Evolutionary conservation across 129 eudicot genomes (phyloP).

Genomic region (Helianthus annuus): DNA sequence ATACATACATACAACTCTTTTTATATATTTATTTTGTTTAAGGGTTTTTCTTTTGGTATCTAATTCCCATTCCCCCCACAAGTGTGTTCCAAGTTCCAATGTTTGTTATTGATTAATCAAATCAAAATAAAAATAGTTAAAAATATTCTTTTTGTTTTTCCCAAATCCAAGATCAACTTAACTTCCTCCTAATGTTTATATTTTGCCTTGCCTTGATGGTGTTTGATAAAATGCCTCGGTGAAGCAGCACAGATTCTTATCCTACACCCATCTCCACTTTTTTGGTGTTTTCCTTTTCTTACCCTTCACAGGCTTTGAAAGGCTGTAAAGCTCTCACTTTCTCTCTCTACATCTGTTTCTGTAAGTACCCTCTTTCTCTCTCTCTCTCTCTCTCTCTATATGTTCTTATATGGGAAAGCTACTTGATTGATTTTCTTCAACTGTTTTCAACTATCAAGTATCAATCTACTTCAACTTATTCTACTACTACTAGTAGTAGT

Average conservation of each 20-base stretch:
- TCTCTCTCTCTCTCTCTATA: conserved; percentile 28
- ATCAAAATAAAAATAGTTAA: neutral
- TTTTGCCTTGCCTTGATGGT: conserved; percentile 12
- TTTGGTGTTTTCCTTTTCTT: neutral
- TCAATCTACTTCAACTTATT: conserved; percentile 20
- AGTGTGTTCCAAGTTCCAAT: conserved; percentile 37
- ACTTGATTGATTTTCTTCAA: conserved; percentile 30
- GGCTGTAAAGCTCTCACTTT: conserved; percentile 52
- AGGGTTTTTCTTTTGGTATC: conserved; percentile 25
- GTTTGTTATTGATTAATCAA: conserved; percentile 15
- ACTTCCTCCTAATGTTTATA: neutral
- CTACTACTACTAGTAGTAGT: neutral
- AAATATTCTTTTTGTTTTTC: conserved; percentile 16
- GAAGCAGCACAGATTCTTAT: conserved; percentile 26
- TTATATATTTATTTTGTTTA: neutral
- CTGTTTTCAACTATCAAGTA: conserved; percentile 9
- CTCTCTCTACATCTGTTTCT: conserved; percentile 28
- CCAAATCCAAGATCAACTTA: conserved; percentile 30
- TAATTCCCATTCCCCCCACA: conserved; percentile 19
- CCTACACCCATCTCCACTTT: conserved; percentile 24
- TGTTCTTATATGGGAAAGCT: conserved; percentile 33
- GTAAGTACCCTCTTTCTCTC: conserved; percentile 35
- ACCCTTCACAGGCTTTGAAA: conserved; percentile 43
- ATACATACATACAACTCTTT: neutral
- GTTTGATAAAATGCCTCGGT: conserved; percentile 27